Evolutionary conservation across 2,329 filamentous ascomycete genomes (phyloP).

Genomic region (Aspergillus udagawae): DNA sequence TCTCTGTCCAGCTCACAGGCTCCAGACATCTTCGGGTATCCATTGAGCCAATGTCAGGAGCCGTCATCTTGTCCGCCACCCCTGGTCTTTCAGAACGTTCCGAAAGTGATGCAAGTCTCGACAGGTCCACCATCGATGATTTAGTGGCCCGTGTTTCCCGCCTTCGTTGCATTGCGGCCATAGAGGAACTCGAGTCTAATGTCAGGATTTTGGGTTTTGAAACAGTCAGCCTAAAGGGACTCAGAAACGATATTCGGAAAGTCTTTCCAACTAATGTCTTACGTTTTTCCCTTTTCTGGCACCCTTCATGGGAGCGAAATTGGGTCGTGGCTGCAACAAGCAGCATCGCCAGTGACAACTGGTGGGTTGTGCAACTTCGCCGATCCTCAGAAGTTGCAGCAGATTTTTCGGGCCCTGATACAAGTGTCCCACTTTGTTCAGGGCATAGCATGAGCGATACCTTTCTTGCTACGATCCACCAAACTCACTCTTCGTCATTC

Average conservation of each 20-base stretch:
- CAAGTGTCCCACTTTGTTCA: constrained; percentile 14
- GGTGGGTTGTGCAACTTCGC: constrained; percentile 62
- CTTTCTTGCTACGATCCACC: constrained; percentile 18
- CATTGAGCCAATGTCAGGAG: constrained; percentile 76
- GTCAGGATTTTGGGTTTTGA: constrained; percentile 37
- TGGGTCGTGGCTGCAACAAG: constrained; percentile 72
- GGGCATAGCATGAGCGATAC: constrained; percentile 28
- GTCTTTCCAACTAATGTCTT: constrained; percentile 62
- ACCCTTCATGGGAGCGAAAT: constrained; percentile 63
- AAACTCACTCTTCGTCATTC: constrained; percentile 25
- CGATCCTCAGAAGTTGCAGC: constrained; percentile 14
- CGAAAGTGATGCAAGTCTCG: constrained; percentile 63
- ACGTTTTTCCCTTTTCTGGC: constrained; percentile 65
- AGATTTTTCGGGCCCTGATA: constrained; percentile 6
- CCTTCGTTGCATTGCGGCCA: constrained; percentile 36
- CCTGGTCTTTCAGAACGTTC: constrained; percentile 53
- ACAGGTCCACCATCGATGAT: constrained; percentile 41
- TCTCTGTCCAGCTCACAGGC: constrained; percentile 68
- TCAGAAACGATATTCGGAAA: constrained; percentile 49
- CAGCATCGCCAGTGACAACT: constrained; percentile 69
- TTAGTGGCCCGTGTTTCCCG: constrained; percentile 35
- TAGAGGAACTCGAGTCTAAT: constrained; percentile 38
- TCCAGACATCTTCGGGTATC: constrained; percentile 58
- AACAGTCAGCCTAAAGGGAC: constrained; percentile 30
- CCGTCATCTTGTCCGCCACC: constrained; percentile 65